Conservation (phyloP, 2,329 filamentous ascomycete genomes). For the Cercospora nicotianae region DNA sequence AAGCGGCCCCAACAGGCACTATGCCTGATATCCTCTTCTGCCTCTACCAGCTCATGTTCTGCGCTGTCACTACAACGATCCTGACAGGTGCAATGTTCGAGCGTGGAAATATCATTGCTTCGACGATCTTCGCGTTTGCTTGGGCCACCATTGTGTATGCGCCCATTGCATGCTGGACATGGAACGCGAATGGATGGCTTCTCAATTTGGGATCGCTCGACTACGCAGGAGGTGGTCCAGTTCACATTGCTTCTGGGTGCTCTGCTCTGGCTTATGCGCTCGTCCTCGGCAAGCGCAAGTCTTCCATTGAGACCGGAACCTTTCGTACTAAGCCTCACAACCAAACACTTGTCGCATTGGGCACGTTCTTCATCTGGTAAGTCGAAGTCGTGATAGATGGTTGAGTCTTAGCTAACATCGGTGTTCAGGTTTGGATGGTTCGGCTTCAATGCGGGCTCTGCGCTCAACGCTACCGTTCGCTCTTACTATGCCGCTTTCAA, state of each 20-base stretch:
- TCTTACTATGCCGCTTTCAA: conserved; percentile 58
- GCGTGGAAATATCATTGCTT: conserved; percentile 62
- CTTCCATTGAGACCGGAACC: conserved; percentile 46
- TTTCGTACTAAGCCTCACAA: conserved; percentile 60
- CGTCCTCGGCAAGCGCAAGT: conserved; percentile 61
- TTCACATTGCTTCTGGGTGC: conserved; percentile 64
- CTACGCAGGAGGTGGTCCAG: conserved; percentile 63
- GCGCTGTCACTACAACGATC: conserved; percentile 61
- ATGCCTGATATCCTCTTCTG: conserved; percentile 58
- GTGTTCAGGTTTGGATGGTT: conserved; percentile 56
- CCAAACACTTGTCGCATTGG: conserved; percentile 62
- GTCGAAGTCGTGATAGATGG: conserved; percentile 61
- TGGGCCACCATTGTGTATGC: conserved; percentile 68
- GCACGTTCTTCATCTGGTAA: conserved; percentile 66
- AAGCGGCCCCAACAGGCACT: conserved; percentile 55
- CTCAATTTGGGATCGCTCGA: conserved; percentile 61
- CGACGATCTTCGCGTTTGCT: conserved; percentile 63
- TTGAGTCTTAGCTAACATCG: conserved; percentile 30
- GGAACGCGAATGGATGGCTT: conserved; percentile 65
- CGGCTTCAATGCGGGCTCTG: conserved; percentile 59
- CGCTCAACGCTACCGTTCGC: conserved; percentile 54
- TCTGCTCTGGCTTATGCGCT: conserved; percentile 63
- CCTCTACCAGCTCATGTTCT: conserved; percentile 66
- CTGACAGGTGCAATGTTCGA: conserved; percentile 65
- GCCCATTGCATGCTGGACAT: conserved; percentile 65